Conservation (phyloP, 2,329 filamentous ascomycete species). For the Fusarium sp. region DNA sequence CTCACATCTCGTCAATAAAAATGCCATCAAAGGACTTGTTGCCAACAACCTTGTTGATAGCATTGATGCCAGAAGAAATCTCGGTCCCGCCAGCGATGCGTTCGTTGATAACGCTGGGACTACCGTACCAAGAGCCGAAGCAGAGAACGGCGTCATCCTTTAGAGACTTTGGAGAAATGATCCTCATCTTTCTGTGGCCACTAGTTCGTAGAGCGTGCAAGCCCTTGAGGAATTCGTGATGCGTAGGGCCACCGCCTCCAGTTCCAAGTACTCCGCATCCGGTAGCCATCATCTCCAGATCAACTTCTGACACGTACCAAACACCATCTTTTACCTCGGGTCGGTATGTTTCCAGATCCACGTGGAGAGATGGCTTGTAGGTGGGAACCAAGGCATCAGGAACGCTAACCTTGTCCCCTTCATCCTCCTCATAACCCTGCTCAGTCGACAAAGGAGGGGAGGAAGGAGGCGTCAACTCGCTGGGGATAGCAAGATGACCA, state of each 20-base stretch:
- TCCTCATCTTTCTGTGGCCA: slow-evolving; percentile 49
- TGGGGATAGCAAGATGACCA: slow-evolving; percentile 46
- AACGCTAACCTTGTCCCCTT: slow-evolving; percentile 42
- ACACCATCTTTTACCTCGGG: slow-evolving; percentile 45
- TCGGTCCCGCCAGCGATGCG: slow-evolving; percentile 50
- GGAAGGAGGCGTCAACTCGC: slow-evolving; percentile 38
- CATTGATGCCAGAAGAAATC: slow-evolving; percentile 51
- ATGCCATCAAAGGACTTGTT: slow-evolving; percentile 48
- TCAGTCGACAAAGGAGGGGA: slow-evolving; percentile 20
- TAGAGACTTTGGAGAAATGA: slow-evolving; percentile 51
- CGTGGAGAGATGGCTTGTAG: slow-evolving; percentile 44
- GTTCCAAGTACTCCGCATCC: slow-evolving; percentile 52
- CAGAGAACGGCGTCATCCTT: slow-evolving; percentile 53
- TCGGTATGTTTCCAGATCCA: slow-evolving; percentile 46
- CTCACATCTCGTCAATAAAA: slow-evolving; percentile 53
- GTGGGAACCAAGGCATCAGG: slow-evolving; percentile 44
- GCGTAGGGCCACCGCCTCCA: slow-evolving; percentile 50
- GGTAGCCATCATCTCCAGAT: slow-evolving; percentile 49
- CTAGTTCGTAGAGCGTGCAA: slow-evolving; percentile 50
- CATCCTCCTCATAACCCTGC: slow-evolving; percentile 32
- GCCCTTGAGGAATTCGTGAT: slow-evolving; percentile 58
- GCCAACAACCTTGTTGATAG: slow-evolving; percentile 46
- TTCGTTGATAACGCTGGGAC: slow-evolving; percentile 54
- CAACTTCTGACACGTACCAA: slow-evolving; percentile 51
- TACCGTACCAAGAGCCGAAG: slow-evolving; percentile 58